Conservation (phyloP, 495 filamentous ascomycete genomes). For the Daldinia grandis region DNA sequence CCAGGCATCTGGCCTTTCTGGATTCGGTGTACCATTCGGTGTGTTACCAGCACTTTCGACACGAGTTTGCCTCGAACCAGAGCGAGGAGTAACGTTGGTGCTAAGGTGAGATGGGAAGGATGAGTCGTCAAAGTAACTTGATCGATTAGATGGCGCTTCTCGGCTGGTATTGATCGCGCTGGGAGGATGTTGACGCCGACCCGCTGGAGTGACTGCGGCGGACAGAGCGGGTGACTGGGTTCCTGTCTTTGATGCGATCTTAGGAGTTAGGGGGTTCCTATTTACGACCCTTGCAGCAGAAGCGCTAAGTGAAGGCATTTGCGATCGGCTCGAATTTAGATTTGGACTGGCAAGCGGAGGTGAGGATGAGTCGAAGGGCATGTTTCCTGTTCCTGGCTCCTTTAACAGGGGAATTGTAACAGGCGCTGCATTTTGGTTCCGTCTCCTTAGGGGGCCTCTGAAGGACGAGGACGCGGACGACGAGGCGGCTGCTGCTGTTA, state of each 20-base stretch:
- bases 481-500: constrained; percentile 18
- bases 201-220: constrained; percentile 46
- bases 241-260: constrained; percentile 50
- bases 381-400: constrained; percentile 46
- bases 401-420: constrained; percentile 43
- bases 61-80: constrained; percentile 69
- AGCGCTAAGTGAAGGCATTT: constrained; percentile 51
- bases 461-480: constrained; percentile 25
- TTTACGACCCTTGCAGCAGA: constrained; percentile 48
- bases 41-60: constrained; percentile 71
- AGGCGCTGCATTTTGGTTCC: constrained; percentile 56
- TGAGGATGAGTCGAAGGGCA: constrained; percentile 39
- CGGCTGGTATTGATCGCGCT: constrained; percentile 27
- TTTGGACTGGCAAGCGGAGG: constrained; percentile 33
- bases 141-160: constrained; percentile 22
- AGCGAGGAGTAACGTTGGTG: constrained; percentile 76
- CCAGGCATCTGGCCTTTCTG: constrained; percentile 53
- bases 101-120: constrained; percentile 64
- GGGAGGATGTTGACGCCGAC: constrained; percentile 41
- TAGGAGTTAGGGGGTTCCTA: constrained; percentile 57
- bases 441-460: constrained; percentile 43
- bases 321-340: constrained; percentile 46
- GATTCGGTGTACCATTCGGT: constrained; percentile 63
- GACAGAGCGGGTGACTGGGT: constrained; percentile 46
- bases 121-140: constrained; percentile 48